A percentile compares a stretch with the other conserved stretches of the same genome.
Evolutionary conservation across 2,329 filamentous ascomycete species (phyloP).

Genomic region (Tolypocladium ovalisporum): DNA sequence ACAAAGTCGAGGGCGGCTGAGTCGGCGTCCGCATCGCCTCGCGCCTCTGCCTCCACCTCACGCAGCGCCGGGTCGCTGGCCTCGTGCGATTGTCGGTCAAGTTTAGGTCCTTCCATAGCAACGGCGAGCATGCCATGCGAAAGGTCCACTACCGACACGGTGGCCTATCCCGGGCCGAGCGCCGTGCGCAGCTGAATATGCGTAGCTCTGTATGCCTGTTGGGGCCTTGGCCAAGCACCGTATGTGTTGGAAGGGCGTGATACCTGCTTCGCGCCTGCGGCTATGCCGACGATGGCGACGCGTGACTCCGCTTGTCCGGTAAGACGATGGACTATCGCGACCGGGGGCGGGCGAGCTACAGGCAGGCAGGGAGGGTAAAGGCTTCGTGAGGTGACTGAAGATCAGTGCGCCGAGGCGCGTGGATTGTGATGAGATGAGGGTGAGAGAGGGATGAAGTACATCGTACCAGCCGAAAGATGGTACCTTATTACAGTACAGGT

Average conservation of each 20-base stretch:
- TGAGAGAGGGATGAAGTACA: background rate
- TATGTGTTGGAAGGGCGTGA: too few relatives aligned
- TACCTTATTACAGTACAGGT: too few relatives aligned
- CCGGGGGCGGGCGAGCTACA: background rate
- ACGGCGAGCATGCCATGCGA: background rate
- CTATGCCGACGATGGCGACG: background rate
- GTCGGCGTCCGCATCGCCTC: background rate
- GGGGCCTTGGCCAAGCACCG: background rate
- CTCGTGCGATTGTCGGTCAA: background rate
- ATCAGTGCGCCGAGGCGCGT: background rate
- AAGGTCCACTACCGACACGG: background rate
- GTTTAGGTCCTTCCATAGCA: background rate
- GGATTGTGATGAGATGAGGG: background rate
- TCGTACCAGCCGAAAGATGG: background rate
- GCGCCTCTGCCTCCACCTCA: background rate
- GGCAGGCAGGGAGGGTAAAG: background rate
- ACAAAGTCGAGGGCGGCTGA: slow-evolving; percentile 44
- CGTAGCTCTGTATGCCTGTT: background rate
- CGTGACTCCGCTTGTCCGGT: background rate
- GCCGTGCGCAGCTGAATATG: background rate
- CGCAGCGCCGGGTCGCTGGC: background rate
- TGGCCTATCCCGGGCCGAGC: background rate
- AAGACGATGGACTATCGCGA: background rate
- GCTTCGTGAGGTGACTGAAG: background rate
- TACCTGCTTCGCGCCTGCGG: background rate